These are phyloP conservation scores for Isoetes taiwanensis DNA, from an alignment of 75 land plant genomes.

Conservation along the genomic window DNA sequence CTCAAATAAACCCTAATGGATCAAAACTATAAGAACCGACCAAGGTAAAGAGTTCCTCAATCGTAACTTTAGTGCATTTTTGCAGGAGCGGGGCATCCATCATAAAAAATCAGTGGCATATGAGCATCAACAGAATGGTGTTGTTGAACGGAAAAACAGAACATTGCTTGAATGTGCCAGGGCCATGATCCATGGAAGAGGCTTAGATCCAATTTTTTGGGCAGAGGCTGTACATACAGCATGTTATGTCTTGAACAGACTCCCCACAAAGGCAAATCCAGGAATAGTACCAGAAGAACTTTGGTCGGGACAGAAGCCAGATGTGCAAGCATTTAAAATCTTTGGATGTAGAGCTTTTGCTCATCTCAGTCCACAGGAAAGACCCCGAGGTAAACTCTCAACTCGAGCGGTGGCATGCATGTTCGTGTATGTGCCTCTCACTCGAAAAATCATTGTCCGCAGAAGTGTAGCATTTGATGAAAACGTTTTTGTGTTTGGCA, in stretches of 20 bases:
- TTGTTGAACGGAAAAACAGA: conserved; percentile 1
- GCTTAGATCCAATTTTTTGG: background rate
- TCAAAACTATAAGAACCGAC: background rate
- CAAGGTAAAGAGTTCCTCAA: background rate
- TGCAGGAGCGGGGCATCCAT: background rate
- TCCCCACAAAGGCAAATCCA: background rate
- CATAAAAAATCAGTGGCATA: background rate
- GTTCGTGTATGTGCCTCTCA: too few species aligned
- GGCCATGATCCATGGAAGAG: background rate
- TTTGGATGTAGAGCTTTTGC: conserved; percentile 1
- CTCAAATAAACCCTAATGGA: too few species aligned
- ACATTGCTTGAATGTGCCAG: background rate
- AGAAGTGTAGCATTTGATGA: too few species aligned
- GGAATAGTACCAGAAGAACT: background rate
- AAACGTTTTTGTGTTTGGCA: too few species aligned
- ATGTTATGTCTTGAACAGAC: background rate
- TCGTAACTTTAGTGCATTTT: background rate
- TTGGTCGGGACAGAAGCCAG: background rate
- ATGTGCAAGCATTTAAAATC: background rate
- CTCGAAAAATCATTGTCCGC: too few species aligned
- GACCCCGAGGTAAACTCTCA: too few species aligned
- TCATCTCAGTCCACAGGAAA: background rate
- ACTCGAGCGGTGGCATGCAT: too few species aligned
- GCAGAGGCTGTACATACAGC: background rate
- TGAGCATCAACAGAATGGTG: background rate